phyloP scores from a whole-genome alignment of 345 rosid genomes.

The Murraya koenigii region DNA sequence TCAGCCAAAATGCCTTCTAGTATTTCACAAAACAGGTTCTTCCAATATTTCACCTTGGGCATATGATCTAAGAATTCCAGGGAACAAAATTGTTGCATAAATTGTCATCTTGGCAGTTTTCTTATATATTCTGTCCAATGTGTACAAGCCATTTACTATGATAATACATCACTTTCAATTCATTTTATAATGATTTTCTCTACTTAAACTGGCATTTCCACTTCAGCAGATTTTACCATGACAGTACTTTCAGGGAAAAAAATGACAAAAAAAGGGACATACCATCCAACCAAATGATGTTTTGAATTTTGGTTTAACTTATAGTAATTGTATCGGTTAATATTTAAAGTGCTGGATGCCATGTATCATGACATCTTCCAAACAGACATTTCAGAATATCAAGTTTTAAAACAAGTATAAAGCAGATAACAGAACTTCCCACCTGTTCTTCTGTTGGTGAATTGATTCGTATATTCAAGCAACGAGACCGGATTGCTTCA shows the following conservation, averaged over 20 bases:
- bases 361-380: not conserved
- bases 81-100: not conserved
- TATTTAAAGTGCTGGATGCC: not conserved
- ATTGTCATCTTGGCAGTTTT: not conserved
- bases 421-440: conserved; percentile 17
- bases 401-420: not conserved
- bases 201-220: not conserved
- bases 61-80: not conserved
- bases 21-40: not conserved
- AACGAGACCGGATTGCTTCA: conserved; percentile 97
- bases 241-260: not conserved
- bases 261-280: not conserved
- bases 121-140: not conserved
- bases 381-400: not conserved
- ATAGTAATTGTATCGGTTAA: not conserved
- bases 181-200: not conserved
- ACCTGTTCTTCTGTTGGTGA: conserved; percentile 95
- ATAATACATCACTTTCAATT: not conserved
- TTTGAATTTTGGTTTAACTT: not conserved
- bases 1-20: not conserved
- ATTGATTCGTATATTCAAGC: conserved; percentile 83
- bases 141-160: not conserved
- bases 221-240: not conserved
- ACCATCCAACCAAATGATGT: not conserved
- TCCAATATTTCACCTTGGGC: not conserved